These are phyloP conservation scores for Fusarium agapanthi DNA, from an alignment of 2,329 filamentous ascomycete species.

Conservation along the genomic window DNA sequence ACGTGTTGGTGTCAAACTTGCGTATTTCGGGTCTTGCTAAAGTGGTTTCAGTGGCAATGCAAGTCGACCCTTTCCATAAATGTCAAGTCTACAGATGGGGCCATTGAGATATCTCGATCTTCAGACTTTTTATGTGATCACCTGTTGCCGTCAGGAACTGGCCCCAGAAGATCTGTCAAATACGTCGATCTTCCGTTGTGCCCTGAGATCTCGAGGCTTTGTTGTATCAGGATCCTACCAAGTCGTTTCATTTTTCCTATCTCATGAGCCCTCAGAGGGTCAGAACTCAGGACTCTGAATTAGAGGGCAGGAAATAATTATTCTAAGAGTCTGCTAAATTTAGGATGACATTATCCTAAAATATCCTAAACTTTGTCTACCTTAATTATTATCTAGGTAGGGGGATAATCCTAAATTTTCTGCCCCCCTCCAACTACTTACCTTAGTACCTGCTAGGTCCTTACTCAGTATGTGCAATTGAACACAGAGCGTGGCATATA, in stretches of 20 bases:
- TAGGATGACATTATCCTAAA: neutral
- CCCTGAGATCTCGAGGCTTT: neutral
- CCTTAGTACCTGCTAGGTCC: too few species aligned
- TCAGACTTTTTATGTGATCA: neutral
- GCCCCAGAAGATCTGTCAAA: neutral
- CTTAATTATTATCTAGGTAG: neutral
- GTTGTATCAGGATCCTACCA: neutral
- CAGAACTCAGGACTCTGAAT: neutral
- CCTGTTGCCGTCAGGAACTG: conserved; percentile 26
- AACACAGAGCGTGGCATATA: neutral
- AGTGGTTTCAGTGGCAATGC: conserved; percentile 19
- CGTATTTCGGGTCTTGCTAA: neutral
- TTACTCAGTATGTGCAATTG: neutral
- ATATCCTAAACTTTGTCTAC: neutral
- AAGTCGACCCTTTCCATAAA: neutral
- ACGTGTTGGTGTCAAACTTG: neutral
- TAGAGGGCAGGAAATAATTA: neutral
- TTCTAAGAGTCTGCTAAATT: neutral
- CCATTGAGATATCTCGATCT: conserved; percentile 11
- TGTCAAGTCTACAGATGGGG: conserved; percentile 13
- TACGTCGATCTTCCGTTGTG: neutral
- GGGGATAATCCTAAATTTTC: neutral
- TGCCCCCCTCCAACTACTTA: neutral
- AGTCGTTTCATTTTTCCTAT: neutral
- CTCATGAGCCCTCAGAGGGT: neutral